These are phyloP conservation scores for Metschnikowia lochheadii DNA, from an alignment of 805 yeast genomes.

Conservation along the genomic window DNA sequence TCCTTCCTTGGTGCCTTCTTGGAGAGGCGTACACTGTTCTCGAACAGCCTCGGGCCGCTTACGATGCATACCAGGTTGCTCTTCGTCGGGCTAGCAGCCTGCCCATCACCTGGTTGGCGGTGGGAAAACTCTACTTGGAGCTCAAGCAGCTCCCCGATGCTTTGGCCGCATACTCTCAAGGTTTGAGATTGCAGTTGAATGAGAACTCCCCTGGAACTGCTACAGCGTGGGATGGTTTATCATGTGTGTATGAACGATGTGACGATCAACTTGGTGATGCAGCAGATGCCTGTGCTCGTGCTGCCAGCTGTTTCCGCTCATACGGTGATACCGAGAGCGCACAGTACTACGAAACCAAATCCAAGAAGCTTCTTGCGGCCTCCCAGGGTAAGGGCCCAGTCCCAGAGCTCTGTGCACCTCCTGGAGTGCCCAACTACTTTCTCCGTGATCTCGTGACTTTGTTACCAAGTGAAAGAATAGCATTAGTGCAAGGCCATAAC, in stretches of 20 bases:
- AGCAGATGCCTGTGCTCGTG: conserved; percentile 53
- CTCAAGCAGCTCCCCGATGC: conserved; percentile 63
- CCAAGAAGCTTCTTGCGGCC: conserved; percentile 40
- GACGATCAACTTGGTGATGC: conserved; percentile 59
- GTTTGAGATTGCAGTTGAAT: conserved; percentile 48
- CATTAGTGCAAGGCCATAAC: conserved; percentile 30
- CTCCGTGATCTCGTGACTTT: conserved; percentile 42
- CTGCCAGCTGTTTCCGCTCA: conserved; percentile 46
- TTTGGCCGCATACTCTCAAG: conserved; percentile 63
- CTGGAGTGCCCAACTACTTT: conserved; percentile 43
- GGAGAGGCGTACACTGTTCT: conserved; percentile 49
- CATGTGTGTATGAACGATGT: conserved; percentile 60
- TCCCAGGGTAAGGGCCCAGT: conserved; percentile 41
- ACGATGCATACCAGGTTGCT: conserved; percentile 53
- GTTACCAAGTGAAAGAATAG: conserved; percentile 39
- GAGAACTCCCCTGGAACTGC: conserved; percentile 47
- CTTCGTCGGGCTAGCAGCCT: conserved; percentile 48
- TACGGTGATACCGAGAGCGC: conserved; percentile 45
- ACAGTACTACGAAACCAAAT: conserved; percentile 39
- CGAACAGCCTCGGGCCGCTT: conserved; percentile 48
- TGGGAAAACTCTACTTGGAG: conserved; percentile 56
- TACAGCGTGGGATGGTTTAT: conserved; percentile 62
- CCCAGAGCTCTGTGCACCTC: conserved; percentile 44
- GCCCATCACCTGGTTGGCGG: conserved; percentile 65
- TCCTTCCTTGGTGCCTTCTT: conserved; percentile 54